Conservation (phyloP, 352 stramenopile genomes). For the Pythium monospermum region DNA sequence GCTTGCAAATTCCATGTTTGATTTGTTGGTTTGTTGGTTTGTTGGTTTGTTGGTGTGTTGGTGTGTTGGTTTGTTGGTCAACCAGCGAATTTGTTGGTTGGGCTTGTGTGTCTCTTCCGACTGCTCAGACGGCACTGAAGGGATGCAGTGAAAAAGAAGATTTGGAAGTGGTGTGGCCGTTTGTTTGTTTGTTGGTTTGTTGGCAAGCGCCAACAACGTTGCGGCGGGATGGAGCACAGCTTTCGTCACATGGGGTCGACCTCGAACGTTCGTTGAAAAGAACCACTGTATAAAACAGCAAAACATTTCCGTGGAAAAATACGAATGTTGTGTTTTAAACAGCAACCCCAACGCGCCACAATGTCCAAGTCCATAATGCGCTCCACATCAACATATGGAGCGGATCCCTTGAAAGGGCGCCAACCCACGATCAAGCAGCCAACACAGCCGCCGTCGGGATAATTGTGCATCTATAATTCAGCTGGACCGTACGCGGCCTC, state of each 20-base stretch:
- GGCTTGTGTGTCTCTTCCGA: too few relatives aligned
- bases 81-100: background rate
- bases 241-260: constrained; percentile 5
- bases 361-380: background rate
- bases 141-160: background rate
- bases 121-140: too few relatives aligned
- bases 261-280: background rate
- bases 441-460: too few relatives aligned
- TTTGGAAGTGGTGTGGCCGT: too few relatives aligned
- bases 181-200: too few relatives aligned
- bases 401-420: constrained; percentile 8
- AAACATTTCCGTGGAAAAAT: background rate
- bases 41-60: constrained; percentile 16
- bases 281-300: constrained; percentile 1
- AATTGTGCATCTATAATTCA: too few relatives aligned
- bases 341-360: background rate
- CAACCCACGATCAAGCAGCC: constrained; percentile 4
- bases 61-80: constrained; percentile 2
- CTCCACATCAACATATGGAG: constrained; percentile 2
- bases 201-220: too few relatives aligned
- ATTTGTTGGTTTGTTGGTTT: background rate
- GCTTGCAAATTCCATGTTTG: constrained; percentile 39
- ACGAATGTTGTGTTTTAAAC: background rate
- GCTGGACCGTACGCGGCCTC: too few relatives aligned
- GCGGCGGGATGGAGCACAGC: too few relatives aligned